Evolutionary conservation across 495 filamentous ascomycete genomes (phyloP).

Genomic region (Penicilliopsis zonata): DNA sequence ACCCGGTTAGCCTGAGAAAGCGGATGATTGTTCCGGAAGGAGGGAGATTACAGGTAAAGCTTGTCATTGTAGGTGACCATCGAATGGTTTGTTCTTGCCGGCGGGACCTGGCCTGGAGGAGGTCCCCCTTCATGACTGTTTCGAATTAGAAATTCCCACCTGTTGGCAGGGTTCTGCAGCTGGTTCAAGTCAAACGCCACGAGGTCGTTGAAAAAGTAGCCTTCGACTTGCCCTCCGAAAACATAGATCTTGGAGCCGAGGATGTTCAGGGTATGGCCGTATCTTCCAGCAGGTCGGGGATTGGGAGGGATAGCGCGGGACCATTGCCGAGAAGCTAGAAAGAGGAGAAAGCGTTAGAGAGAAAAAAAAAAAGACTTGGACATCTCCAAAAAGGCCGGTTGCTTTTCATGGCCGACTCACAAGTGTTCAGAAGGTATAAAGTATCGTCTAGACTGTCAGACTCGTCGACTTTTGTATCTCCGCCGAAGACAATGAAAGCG

Average conservation of each 20-base stretch:
- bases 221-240: constrained; percentile 96
- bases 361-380: background rate
- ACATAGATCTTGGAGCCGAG: constrained; percentile 92
- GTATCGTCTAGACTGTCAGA: constrained; percentile 86
- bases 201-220: constrained; percentile 96
- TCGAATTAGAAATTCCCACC: constrained; percentile 82
- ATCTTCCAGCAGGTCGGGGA: constrained; percentile 74
- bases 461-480: constrained; percentile 95
- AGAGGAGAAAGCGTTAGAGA: constrained; percentile 4
- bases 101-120: constrained; percentile 59
- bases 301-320: constrained; percentile 80
- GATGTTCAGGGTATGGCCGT: constrained; percentile 94
- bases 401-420: constrained; percentile 46
- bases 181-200: constrained; percentile 93
- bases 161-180: constrained; percentile 73
- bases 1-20: too few species aligned
- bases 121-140: constrained; percentile 60
- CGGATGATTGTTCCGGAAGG: background rate
- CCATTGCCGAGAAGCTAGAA: constrained; percentile 89
- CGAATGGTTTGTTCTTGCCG: constrained; percentile 89
- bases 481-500: constrained; percentile 97
- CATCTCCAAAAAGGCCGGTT: background rate
- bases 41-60: constrained; percentile 65
- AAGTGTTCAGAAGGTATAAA: constrained; percentile 93
- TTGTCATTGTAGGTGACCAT: constrained; percentile 88